These are phyloP conservation scores for Avicennia marina DNA, from an alignment of 257 asterid species.

Conservation along the genomic window DNA sequence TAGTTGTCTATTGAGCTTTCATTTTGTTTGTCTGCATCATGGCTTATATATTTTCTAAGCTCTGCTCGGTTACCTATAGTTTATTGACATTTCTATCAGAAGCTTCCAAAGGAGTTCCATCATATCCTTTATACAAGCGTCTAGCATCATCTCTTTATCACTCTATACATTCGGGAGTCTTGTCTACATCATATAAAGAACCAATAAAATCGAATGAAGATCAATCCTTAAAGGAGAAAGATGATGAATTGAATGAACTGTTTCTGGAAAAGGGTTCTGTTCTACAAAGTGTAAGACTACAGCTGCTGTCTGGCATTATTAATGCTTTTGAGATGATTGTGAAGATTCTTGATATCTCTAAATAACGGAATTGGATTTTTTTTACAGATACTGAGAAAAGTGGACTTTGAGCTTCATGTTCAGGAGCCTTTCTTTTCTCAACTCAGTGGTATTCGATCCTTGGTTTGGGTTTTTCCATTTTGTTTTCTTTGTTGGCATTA, in stretches of 20 bases:
- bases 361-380: conserved; percentile 7
- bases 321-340: too few species aligned
- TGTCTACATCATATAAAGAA: conserved; percentile 24
- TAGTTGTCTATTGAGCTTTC: too few species aligned
- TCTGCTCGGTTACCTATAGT: conserved; percentile 11
- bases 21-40: neutral
- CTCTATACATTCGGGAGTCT: conserved; percentile 40
- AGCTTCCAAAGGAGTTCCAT: conserved; percentile 46
- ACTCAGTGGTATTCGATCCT: conserved; percentile 46
- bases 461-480: conserved; percentile 6
- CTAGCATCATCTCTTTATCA: conserved; percentile 54
- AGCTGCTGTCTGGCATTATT: neutral
- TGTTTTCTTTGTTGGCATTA: neutral
- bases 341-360: too few species aligned
- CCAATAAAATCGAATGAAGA: conserved; percentile 26
- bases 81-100: conserved; percentile 25
- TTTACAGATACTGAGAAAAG: conserved; percentile 51
- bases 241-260: conserved; percentile 42
- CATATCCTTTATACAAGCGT: conserved; percentile 68
- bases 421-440: conserved; percentile 89
- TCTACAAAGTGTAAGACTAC: conserved; percentile 40
- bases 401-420: conserved; percentile 76
- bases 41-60: neutral
- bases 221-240: conserved; percentile 28
- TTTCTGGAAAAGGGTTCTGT: conserved; percentile 45